A percentile compares a stretch with the other conserved stretches of the same genome.
phyloP scores from a whole-genome alignment of 2,329 filamentous ascomycete genomes.

The Hypomyces rosellus region DNA sequence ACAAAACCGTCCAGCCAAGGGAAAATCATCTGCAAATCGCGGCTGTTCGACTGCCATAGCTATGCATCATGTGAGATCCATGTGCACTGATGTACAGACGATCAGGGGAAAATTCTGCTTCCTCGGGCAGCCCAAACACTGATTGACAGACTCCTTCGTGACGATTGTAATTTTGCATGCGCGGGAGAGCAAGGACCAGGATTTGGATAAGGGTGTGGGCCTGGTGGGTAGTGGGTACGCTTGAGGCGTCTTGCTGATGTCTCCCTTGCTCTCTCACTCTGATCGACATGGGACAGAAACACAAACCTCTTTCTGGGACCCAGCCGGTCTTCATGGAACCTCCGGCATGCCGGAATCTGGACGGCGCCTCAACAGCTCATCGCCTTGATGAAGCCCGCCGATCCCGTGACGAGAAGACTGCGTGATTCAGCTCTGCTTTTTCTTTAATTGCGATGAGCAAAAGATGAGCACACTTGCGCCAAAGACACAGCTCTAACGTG shows the following conservation, averaged over 20 bases:
- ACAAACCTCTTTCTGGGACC: no score
- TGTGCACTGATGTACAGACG: neutral
- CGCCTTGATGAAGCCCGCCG: neutral
- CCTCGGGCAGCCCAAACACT: neutral
- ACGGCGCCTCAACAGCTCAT: neutral
- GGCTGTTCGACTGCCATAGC: no score
- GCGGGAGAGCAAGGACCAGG: constrained; percentile 11
- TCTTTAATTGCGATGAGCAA: neutral
- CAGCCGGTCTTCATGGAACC: neutral
- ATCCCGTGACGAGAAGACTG: neutral
- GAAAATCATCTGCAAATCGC: no score
- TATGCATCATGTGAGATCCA: no score
- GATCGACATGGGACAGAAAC: neutral
- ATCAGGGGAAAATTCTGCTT: constrained; percentile 5
- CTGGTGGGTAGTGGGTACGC: constrained; percentile 4
- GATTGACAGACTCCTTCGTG: constrained; percentile 4
- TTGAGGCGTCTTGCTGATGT: neutral
- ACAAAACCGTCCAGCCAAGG: no score
- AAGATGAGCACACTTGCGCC: no score
- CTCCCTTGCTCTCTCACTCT: no score
- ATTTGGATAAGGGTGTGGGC: constrained; percentile 1
- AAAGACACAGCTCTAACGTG: neutral
- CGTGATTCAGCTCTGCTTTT: neutral
- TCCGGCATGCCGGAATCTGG: neutral
- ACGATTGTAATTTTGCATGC: constrained; percentile 9